phyloP scores from a whole-genome alignment of 2,329 filamentous ascomycete species.

The Talaromyces atroroseus region DNA sequence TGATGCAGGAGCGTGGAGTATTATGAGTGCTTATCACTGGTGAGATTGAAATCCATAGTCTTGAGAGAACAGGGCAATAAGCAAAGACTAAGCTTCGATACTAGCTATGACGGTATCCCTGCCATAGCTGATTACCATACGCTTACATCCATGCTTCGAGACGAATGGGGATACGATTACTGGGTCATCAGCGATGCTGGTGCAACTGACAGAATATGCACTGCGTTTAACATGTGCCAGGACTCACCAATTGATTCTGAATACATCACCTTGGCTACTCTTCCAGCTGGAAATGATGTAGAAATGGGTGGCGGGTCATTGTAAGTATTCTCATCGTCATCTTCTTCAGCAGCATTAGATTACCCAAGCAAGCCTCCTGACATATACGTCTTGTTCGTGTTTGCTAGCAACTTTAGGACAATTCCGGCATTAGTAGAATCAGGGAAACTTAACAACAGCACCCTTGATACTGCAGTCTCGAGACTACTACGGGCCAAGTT shows the following conservation, averaged over 20 bases:
- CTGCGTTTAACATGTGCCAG: constrained; percentile 59
- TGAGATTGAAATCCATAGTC: constrained; percentile 14
- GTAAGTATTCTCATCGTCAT: constrained; percentile 19
- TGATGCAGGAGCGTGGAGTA: constrained; percentile 60
- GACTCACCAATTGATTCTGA: constrained; percentile 58
- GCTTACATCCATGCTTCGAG: constrained; percentile 62
- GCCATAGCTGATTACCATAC: constrained; percentile 60
- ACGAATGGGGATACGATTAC: constrained; percentile 69
- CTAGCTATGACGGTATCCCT: constrained; percentile 62
- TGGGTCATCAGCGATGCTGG: constrained; percentile 63
- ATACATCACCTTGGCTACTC: constrained; percentile 57
- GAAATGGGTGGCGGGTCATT: constrained; percentile 74
- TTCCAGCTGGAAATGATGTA: constrained; percentile 64
- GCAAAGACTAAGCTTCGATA: neutral
- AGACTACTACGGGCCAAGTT: constrained; percentile 65
- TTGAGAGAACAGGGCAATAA: neutral
- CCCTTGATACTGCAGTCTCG: constrained; percentile 62
- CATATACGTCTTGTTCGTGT: constrained; percentile 5
- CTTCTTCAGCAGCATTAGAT: neutral
- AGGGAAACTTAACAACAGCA: constrained; percentile 54
- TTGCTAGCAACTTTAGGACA: constrained; percentile 53
- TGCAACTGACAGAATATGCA: constrained; percentile 63
- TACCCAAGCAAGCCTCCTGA: neutral
- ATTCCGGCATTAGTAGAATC: constrained; percentile 61
- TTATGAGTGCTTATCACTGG: constrained; percentile 71